Base-by-base conservation (phyloP, 352 stramenopile species). In the Pythium coloratum region DNA sequence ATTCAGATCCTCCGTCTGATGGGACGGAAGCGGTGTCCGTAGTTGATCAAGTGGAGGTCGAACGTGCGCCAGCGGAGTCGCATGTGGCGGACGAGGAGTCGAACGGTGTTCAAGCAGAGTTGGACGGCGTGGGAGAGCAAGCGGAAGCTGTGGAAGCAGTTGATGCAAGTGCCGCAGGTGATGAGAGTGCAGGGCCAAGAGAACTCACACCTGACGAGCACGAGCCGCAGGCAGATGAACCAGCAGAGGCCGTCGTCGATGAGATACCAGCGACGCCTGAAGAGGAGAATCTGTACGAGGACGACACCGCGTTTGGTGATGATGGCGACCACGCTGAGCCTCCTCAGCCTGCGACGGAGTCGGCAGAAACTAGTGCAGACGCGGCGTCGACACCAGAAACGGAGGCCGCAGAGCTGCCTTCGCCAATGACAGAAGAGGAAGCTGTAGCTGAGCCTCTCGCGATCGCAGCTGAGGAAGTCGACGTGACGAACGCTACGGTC, bases 261-360 rank as follows among this genome's bases (percentile, higher is more conserved):
- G 51, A 55, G 34, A 42, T 28, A 33, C 16, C 51, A 30, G n/a
- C 51, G 8, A 59, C 49, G 30, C 51, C 56, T 20, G 13, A 42
- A 44, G 60, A 59, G 36, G 38, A 49, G 30, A 50, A 34, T 10
- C 6, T n/a, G n/a, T 65, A 58, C 46, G 59, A 65, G 10, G 34
- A 65, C 36, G 59, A 57, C 24, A 33, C 47, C 3, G 13, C 20
- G 30, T 18, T 42, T 7, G 44, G 20, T 20, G 46, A 65, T 32
- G 30, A 54, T 18, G 46, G n/a, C 1, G 33, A 50, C 18, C 8
- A 49, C 0, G 8, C 18, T 2, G 33, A 18, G 20, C 47, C 33
- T 51, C 34, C 30, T 14, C 44, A 57, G 9, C 24, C 5, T 47
- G 20, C 46, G 13, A 34, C 44, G 9, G 24, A 33, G 24, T 20